Conservation (phyloP, 2,329 filamentous ascomycete species). For the Lasiodiplodia sp. region DNA sequence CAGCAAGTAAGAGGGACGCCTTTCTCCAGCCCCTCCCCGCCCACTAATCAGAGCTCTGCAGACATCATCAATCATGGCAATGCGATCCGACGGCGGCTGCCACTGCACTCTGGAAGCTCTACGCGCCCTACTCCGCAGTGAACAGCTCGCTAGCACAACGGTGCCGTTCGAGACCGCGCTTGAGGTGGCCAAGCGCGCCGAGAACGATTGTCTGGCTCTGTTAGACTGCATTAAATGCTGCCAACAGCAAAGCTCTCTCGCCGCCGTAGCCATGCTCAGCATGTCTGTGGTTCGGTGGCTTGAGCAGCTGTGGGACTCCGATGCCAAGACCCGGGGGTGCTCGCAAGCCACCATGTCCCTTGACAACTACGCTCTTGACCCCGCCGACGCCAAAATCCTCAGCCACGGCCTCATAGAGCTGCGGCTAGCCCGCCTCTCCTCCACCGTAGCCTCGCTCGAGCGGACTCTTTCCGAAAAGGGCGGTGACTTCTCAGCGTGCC, state of each 20-base stretch:
- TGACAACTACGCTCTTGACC: slow-evolving; percentile 7
- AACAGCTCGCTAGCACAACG: neutral
- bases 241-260: neutral
- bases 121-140: neutral
- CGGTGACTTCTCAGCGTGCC: neutral
- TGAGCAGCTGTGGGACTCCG: neutral
- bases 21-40: no score
- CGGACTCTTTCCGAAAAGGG: neutral
- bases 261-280: slow-evolving; percentile 1
- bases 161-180: neutral
- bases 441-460: slow-evolving; percentile 12
- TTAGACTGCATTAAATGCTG: neutral
- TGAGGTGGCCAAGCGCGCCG: slow-evolving; percentile 5
- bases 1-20: no score
- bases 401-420: slow-evolving; percentile 9
- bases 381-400: slow-evolving; percentile 4
- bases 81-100: no score
- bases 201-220: slow-evolving; percentile 2
- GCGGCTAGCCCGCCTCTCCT: neutral
- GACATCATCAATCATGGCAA: no score
- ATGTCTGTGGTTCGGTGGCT: slow-evolving; percentile 6
- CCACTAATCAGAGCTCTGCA: no score
- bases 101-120: no score
- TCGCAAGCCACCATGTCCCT: neutral
- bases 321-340: neutral